Conservation (phyloP, 495 filamentous ascomycete genomes). For the Lentithecium fluviatile region DNA sequence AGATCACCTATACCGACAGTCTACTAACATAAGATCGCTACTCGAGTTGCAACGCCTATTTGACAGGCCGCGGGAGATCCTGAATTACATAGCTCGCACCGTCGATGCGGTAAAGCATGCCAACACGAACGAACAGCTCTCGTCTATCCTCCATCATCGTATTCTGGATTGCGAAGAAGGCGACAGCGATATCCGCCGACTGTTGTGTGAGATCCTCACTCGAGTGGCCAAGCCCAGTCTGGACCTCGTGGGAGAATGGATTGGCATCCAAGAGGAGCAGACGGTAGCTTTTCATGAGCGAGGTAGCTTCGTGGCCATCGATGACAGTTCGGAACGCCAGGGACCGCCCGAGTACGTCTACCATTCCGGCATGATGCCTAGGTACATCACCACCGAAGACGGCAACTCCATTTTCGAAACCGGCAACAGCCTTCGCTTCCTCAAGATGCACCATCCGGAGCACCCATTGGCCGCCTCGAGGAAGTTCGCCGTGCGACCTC, state of each 20-base stretch:
- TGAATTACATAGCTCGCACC: constrained; percentile 61
- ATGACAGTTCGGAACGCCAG: constrained; percentile 63
- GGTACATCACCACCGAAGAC: constrained; percentile 34
- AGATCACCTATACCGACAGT: constrained; percentile 51
- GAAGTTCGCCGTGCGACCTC: constrained; percentile 50
- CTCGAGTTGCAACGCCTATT: constrained; percentile 72
- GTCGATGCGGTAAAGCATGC: constrained; percentile 54
- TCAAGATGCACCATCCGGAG: constrained; percentile 69
- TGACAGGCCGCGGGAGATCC: constrained; percentile 58
- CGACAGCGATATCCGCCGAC: constrained; percentile 57
- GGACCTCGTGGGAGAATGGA: constrained; percentile 70
- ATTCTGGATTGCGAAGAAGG: constrained; percentile 64
- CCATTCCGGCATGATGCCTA: constrained; percentile 29
- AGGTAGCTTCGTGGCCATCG: constrained; percentile 31
- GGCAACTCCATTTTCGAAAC: constrained; percentile 56
- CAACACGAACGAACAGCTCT: constrained; percentile 63
- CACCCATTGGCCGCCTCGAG: constrained; percentile 65
- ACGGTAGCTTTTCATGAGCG: constrained; percentile 46
- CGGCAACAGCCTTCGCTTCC: constrained; percentile 70
- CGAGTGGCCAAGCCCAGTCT: constrained; percentile 70
- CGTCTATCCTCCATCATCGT: constrained; percentile 65
- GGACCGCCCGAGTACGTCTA: constrained; percentile 49
- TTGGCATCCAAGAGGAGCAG: constrained; percentile 61
- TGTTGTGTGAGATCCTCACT: constrained; percentile 64
- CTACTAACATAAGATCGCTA: constrained; percentile 50